Conservation (phyloP, 2,329 filamentous ascomycete genomes). For the Emmonsiellopsis sp. region DNA sequence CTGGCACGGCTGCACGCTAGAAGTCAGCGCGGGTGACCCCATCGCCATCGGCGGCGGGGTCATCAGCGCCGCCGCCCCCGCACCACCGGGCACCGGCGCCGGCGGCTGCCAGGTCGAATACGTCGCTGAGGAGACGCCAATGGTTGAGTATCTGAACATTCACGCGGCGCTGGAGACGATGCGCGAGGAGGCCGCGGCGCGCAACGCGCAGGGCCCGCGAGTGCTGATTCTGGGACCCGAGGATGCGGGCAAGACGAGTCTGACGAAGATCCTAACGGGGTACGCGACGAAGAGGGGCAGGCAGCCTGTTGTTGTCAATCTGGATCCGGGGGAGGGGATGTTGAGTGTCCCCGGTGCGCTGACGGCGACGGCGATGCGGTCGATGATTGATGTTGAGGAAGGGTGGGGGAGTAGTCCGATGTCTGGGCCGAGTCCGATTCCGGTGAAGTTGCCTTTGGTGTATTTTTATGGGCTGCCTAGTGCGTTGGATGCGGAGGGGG, state of each 20-base stretch:
- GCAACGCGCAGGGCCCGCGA: conserved; percentile 57
- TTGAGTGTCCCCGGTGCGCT: conserved; percentile 71
- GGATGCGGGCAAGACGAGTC: conserved; percentile 72
- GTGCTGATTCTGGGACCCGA: conserved; percentile 74
- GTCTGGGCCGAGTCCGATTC: conserved; percentile 77
- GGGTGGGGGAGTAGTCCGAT: conserved; percentile 87
- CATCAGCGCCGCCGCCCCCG: conserved; percentile 1
- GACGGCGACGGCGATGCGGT: conserved; percentile 77
- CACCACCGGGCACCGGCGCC: conserved; percentile 28
- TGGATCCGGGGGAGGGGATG: conserved; percentile 74
- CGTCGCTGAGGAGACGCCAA: conserved; percentile 68
- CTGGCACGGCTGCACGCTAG: conserved; percentile 81
- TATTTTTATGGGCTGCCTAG: conserved; percentile 75
- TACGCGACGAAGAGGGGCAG: conserved; percentile 67
- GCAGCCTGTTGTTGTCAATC: conserved; percentile 74
- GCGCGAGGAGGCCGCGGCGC: conserved; percentile 51
- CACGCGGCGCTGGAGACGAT: conserved; percentile 76
- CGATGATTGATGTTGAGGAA: conserved; percentile 77
- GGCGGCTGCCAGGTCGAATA: conserved; percentile 62
- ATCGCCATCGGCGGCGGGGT: conserved; percentile 19
- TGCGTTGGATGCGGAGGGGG: conserved; percentile 59
- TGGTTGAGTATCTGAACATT: conserved; percentile 71
- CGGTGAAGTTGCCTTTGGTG: conserved; percentile 84
- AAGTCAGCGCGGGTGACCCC: conserved; percentile 57
- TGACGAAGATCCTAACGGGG: conserved; percentile 66